phyloP scores from a whole-genome alignment of 176 grass and related monocot species.

The Miscanthus lutarioriparius region DNA sequence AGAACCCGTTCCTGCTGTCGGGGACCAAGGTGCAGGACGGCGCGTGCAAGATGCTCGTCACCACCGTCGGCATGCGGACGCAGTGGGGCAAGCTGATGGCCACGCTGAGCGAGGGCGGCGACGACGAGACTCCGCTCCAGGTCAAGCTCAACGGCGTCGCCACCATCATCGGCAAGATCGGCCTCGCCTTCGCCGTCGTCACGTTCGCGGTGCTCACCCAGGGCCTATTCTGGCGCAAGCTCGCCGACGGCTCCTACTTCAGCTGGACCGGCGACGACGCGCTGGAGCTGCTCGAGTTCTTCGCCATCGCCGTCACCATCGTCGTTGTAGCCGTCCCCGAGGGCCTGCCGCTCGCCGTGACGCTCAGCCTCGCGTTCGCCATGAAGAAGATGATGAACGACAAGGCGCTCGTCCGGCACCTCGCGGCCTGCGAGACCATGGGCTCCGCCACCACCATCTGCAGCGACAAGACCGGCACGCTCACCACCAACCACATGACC shows the following conservation, averaged over 20 bases:
- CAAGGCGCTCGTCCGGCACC: constrained; percentile 84
- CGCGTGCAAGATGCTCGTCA: constrained; percentile 89
- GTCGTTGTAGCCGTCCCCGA: constrained; percentile 92
- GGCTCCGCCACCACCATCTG: constrained; percentile 86
- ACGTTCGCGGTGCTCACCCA: constrained; percentile 90
- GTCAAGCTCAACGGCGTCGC: constrained; percentile 94
- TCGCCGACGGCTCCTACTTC: constrained; percentile 57
- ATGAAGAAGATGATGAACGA: constrained; percentile 99
- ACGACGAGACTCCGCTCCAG: constrained; percentile 95
- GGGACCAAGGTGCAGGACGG: constrained; percentile 97
- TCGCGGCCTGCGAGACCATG: constrained; percentile 96
- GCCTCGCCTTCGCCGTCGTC: constrained; percentile 76
- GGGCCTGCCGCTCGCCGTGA: constrained; percentile 84
- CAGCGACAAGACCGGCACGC: constrained; percentile 95
- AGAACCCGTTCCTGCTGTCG: constrained; percentile 83
- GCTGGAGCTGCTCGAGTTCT: constrained; percentile 81
- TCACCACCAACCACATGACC: constrained; percentile 95
- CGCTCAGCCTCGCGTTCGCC: constrained; percentile 93
- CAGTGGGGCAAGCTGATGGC: constrained; percentile 99
- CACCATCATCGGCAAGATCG: constrained; percentile 93
- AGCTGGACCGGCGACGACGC: constrained; percentile 90
- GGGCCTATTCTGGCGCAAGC: constrained; percentile 63
- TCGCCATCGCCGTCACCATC: constrained; percentile 89
- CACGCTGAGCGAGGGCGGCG: constrained; percentile 87
- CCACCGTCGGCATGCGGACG: constrained; percentile 85